Base-by-base conservation (phyloP, 805 yeast species). In the Lachancea dasiensis region DNA sequence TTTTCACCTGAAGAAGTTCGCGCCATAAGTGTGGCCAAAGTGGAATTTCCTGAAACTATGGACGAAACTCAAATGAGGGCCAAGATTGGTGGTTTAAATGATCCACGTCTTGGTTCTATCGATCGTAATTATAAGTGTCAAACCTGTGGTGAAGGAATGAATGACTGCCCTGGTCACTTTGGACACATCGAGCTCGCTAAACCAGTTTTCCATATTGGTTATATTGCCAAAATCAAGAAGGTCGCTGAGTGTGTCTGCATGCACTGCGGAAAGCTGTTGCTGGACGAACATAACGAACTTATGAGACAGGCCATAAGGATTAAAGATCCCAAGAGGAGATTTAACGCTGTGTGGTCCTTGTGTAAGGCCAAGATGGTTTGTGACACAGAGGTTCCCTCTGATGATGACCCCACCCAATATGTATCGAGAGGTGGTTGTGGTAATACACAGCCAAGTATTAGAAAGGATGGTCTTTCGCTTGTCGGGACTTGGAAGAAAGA, bases 21-120 rank as follows among this genome's bases (percentile, higher is more conserved):
- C 64, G 97, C 97, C 34, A 89, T 92, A 50, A 86, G 96, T 45
- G 98, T 94, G 43, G 97, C 97, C 29, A 92, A 92, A 60, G 86
- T 92, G 56, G 97, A 90, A 64, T 92, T 84, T 57, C 98, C 99
- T 16, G 99, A 92, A 66, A 92, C 97, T n/a, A 92, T 92, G 95
- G 98, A 92, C 63, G 97, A 89, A 63, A 78, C 95, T 27, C 87
- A 95, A 42, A 82, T 83, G 58, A 84, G 85, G 48, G 97, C 97
- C 33, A 79, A 97, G 61, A 89, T 87, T 49, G 97, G 97, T 47
- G 99, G 99, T 44, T 70, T 92, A 46, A 90, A 89, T 60, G 98
- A 94, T 63, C 97, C 98, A 44, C 79, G 97, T 54, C 72, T 92
- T 45, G 99, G 99, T 35, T 84, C 97, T 4, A 89, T 92, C 52